Evolutionary conservation across 768 basidiomycete genomes (phyloP).

Genomic region (Boletus patriciae): DNA sequence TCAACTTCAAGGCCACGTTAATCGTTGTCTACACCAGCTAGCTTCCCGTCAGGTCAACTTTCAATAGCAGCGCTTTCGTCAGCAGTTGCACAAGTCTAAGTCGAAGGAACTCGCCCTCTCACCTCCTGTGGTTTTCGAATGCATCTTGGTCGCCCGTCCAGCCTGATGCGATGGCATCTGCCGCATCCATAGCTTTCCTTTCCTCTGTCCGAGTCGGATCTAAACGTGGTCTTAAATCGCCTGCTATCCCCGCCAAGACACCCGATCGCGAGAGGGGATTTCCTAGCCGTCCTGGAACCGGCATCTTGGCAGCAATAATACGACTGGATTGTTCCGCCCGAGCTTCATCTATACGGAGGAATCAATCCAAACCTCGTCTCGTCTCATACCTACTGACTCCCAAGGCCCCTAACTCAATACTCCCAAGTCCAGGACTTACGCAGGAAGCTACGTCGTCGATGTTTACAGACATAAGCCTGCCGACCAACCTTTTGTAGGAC

Average conservation of each 20-base stretch:
- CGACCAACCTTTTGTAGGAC: slow-evolving; percentile 40
- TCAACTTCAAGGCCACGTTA: slow-evolving; percentile 74
- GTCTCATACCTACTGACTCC: slow-evolving; percentile 74
- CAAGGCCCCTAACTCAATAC: slow-evolving; percentile 87
- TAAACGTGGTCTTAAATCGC: slow-evolving; percentile 48
- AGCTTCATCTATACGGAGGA: slow-evolving; percentile 65
- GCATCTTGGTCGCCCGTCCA: slow-evolving; percentile 67
- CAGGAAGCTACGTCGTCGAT: slow-evolving; percentile 60
- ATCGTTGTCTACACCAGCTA: slow-evolving; percentile 72
- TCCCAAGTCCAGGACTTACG: slow-evolving; percentile 62
- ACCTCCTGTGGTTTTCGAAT: slow-evolving; percentile 41
- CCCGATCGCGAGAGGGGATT: slow-evolving; percentile 54
- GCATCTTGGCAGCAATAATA: slow-evolving; percentile 67
- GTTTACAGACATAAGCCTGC: background rate
- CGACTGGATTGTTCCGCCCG: slow-evolving; percentile 59
- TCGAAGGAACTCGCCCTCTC: slow-evolving; percentile 64
- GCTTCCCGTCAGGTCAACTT: slow-evolving; percentile 65
- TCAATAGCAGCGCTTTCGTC: slow-evolving; percentile 58
- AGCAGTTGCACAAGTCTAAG: slow-evolving; percentile 64
- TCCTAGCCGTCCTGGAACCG: slow-evolving; percentile 69
- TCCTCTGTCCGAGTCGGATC: slow-evolving; percentile 74
- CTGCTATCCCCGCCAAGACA: slow-evolving; percentile 51
- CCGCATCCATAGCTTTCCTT: slow-evolving; percentile 70
- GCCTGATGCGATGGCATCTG: slow-evolving; percentile 75
- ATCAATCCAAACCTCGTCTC: slow-evolving; percentile 50